A percentile compares a stretch with the other conserved stretches of the same genome.
Evolutionary conservation across 805 yeast species (phyloP).

Genomic region (Yamadazyma tumulicola): DNA sequence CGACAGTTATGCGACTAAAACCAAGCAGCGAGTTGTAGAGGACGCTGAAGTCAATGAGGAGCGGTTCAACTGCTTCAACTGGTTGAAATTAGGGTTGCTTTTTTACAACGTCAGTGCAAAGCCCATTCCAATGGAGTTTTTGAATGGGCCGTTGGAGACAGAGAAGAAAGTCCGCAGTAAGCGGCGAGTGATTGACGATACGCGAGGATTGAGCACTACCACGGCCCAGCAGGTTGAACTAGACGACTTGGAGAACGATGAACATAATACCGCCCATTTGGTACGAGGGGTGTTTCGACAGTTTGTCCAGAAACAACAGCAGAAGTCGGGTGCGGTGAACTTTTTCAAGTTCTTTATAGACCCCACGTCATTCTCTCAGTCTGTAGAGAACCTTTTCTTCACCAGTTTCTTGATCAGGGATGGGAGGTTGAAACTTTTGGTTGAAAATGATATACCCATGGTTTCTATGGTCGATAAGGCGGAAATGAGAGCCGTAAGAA

Average conservation of each 20-base stretch:
- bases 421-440: conserved; percentile 52
- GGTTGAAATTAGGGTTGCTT: conserved; percentile 57
- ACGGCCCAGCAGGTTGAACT: conserved; percentile 57
- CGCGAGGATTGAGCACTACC: conserved; percentile 34
- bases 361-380: conserved; percentile 71
- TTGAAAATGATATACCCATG: conserved; percentile 33
- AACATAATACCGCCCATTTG: conserved; percentile 62
- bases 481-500: conserved; percentile 5
- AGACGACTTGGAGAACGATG: conserved; percentile 45
- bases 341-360: conserved; percentile 67
- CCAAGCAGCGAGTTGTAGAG: conserved; percentile 7
- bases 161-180: conserved; percentile 45
- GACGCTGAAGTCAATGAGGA: conserved; percentile 11
- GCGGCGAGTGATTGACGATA: conserved; percentile 39
- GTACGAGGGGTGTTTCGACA: conserved; percentile 52
- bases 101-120: conserved; percentile 44
- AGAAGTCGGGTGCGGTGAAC: conserved; percentile 36
- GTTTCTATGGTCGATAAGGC: conserved; percentile 28
- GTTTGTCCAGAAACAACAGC: conserved; percentile 25
- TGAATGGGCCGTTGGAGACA: conserved; percentile 68
- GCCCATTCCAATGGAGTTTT: conserved; percentile 53
- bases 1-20: not conserved
- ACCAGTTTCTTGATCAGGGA: conserved; percentile 78
- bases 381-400: conserved; percentile 81
- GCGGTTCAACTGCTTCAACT: conserved; percentile 47